Evolutionary conservation across 495 filamentous ascomycete species (phyloP), one percentile per base, ranked within the genome.

Genomic region (Achaetomiella virescens): DNA sequence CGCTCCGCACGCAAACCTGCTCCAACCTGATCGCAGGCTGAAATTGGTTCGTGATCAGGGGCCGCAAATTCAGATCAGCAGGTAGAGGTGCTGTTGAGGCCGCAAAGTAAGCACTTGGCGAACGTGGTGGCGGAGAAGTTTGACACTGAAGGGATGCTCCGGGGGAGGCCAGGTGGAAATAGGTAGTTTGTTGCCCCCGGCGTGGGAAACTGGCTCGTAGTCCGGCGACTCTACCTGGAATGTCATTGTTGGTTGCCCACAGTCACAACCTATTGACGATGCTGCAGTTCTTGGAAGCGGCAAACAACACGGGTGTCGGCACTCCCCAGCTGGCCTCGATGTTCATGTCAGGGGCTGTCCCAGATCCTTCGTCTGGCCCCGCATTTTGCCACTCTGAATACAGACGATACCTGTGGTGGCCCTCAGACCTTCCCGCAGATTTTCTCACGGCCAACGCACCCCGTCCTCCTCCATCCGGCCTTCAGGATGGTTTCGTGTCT

Each of bases 61-160:
- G 11, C 75, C 75, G 60, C 72, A 77, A 42, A 80, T 82, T 52
- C 75, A 70, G 15, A 82, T 82, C 49, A 74, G 75, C 14, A 83
- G 5, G 74, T 67, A 4, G 53, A 68, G 18, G 68, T 73, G 6
- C 67, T 81, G 10, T 61, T 82, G 65, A 69, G 70, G 44, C 70
- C 72, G 2, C 72, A 59, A 35, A 81, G 73, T 24, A 52, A 66
- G 54, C 60, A 63, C 52, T 66, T 75, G 41, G 71, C 74, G 22
- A 65, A 67, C 20, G 68, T 65, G 15, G 75, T 80, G 27, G 58
- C 77, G 43, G 71, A 69, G 14, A 63, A 67, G 45, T 81, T 82
- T 58, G 83, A 84, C 64, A 81, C 82, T 1, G 65, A 77, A 9
- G 72, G 74, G 1, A 77, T 85, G 63, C 84, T 80, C 68, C 75